Evolutionary conservation across 2,329 filamentous ascomycete genomes (phyloP).

Genomic region (Calonectria multiphialidica): DNA sequence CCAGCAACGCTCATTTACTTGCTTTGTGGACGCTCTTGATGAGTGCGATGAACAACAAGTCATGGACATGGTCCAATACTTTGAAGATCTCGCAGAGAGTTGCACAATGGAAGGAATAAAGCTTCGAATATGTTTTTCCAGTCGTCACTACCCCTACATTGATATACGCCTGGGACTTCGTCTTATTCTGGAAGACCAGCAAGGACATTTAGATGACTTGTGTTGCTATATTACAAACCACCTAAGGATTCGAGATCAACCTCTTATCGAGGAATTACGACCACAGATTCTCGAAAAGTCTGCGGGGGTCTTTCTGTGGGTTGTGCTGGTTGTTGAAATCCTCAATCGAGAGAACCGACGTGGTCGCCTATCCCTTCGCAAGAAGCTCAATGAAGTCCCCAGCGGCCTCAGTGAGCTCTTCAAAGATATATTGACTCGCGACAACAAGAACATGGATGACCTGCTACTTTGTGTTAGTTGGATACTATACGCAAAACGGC

Average conservation of each 20-base stretch:
- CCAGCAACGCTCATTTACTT: fast-evolving
- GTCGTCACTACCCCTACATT: constrained; percentile 61
- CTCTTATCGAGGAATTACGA: background rate
- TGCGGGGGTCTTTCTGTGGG: constrained; percentile 59
- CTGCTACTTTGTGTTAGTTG: constrained; percentile 62
- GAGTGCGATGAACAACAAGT: constrained; percentile 59
- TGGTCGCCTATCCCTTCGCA: constrained; percentile 43
- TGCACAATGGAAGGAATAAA: constrained; percentile 16
- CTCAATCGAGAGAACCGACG: constrained; percentile 50
- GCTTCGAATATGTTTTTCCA: constrained; percentile 58
- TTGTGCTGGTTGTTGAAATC: constrained; percentile 52
- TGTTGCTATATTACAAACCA: constrained; percentile 31
- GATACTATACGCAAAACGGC: constrained; percentile 62
- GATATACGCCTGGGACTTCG: constrained; percentile 40
- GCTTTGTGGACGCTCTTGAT: constrained; percentile 59
- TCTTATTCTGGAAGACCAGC: constrained; percentile 42
- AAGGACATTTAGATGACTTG: constrained; percentile 43
- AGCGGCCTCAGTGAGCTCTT: constrained; percentile 61
- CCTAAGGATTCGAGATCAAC: constrained; percentile 23
- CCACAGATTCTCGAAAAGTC: constrained; percentile 50
- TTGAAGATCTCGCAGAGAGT: constrained; percentile 51
- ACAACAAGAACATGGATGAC: constrained; percentile 54
- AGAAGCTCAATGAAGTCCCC: constrained; percentile 51
- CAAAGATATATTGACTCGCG: constrained; percentile 61
- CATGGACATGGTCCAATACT: constrained; percentile 54